A percentile compares a stretch with the other conserved stretches of the same genome.
phyloP scores from a whole-genome alignment of 768 basidiomycete genomes.

The Mycena kentingensis region DNA sequence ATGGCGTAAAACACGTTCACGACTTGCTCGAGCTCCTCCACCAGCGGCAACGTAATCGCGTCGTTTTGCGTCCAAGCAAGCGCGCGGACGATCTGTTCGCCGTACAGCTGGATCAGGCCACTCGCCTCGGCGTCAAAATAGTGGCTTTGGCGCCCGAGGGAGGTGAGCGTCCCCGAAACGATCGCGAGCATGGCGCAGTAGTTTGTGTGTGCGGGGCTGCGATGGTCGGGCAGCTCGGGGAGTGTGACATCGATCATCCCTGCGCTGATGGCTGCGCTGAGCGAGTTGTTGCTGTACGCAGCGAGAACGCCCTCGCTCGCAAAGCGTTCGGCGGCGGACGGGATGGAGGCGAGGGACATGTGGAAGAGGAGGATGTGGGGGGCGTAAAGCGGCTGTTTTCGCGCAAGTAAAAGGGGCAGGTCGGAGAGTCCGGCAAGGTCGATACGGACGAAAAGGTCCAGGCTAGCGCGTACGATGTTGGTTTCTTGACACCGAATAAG shows the following conservation, averaged over 20 bases:
- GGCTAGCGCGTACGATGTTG: slow-evolving; percentile 72
- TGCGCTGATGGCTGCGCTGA: slow-evolving; percentile 73
- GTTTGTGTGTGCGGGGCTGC: slow-evolving; percentile 75
- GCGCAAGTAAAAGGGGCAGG: slow-evolving; percentile 58
- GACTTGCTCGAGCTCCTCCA: slow-evolving; percentile 84
- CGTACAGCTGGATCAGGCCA: slow-evolving; percentile 83
- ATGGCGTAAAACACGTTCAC: slow-evolving; percentile 78
- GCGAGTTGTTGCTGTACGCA: slow-evolving; percentile 81
- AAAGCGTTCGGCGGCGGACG: slow-evolving; percentile 79
- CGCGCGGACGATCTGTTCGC: slow-evolving; percentile 74
- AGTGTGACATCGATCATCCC: slow-evolving; percentile 70
- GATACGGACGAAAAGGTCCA: slow-evolving; percentile 69
- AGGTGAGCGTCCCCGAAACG: slow-evolving; percentile 67
- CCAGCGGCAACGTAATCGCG: slow-evolving; percentile 68
- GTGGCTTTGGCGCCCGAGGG: slow-evolving; percentile 65
- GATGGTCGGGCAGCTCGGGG: slow-evolving; percentile 71
- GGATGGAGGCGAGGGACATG: slow-evolving; percentile 76
- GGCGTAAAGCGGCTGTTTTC: slow-evolving; percentile 70
- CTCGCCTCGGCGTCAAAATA: slow-evolving; percentile 85
- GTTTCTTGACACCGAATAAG: slow-evolving; percentile 78
- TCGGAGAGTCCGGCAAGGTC: slow-evolving; percentile 75
- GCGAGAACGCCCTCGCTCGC: slow-evolving; percentile 80
- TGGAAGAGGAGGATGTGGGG: slow-evolving; percentile 85
- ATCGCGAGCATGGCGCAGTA: slow-evolving; percentile 87
- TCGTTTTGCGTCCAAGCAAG: slow-evolving; percentile 84